These are phyloP conservation scores for Fusarium nygamai DNA, from an alignment of 2,329 filamentous ascomycete species.

Conservation along the genomic window DNA sequence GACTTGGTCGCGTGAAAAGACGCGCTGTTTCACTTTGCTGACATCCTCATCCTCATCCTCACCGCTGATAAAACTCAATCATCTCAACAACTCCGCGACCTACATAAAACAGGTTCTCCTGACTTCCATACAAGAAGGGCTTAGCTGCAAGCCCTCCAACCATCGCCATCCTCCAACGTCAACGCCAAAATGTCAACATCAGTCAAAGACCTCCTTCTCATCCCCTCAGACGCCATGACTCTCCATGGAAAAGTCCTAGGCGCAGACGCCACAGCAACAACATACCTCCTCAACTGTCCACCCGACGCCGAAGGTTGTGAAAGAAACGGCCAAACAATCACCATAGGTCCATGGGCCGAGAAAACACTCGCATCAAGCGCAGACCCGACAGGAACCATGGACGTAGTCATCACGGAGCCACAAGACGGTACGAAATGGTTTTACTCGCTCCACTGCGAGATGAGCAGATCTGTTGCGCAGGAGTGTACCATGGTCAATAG, in stretches of 20 bases:
- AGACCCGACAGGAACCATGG: not conserved
- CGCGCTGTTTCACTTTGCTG: not conserved
- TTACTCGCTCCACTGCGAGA: not conserved
- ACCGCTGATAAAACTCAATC: too few species aligned
- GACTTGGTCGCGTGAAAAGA: not conserved
- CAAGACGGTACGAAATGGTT: not conserved
- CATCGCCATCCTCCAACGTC: too few species aligned
- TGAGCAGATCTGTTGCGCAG: not conserved
- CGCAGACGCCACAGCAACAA: not conserved
- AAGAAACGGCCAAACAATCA: not conserved
- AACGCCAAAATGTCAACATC: not conserved
- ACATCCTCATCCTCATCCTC: not conserved
- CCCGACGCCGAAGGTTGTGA: not conserved
- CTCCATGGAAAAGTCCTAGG: not conserved
- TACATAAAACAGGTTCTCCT: too few species aligned
- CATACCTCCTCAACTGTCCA: not conserved
- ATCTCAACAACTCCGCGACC: not conserved
- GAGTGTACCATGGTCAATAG: not conserved
- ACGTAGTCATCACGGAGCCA: not conserved
- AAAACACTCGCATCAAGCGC: not conserved
- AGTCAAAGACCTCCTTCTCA: not conserved
- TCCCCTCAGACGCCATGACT: not conserved
- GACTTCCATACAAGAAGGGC: accelerated
- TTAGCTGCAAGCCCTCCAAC: accelerated
- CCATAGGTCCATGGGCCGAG: not conserved